Evolutionary conservation across 2,329 filamentous ascomycete genomes (phyloP).

Genomic region (Verticillium alfalfae): DNA sequence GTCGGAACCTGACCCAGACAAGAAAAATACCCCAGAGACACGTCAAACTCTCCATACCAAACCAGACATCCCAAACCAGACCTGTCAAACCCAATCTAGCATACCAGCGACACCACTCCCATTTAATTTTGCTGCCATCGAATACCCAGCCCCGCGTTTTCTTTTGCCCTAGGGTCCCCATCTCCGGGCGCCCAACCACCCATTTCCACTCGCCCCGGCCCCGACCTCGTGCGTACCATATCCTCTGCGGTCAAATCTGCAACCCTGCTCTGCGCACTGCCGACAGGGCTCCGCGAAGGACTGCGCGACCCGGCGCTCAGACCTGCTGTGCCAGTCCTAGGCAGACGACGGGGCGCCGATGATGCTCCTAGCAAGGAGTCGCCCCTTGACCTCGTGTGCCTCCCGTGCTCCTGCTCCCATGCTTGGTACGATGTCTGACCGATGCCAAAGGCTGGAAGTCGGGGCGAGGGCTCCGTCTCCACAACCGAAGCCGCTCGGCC

Average conservation of each 20-base stretch:
- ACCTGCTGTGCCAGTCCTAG: background rate
- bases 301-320: background rate
- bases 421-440: conserved; percentile 20
- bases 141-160: background rate
- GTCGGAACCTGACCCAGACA: background rate
- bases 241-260: background rate
- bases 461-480: conserved; percentile 38
- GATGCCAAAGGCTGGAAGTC: conserved; percentile 20
- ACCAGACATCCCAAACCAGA: too few species aligned
- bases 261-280: background rate
- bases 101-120: background rate
- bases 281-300: background rate
- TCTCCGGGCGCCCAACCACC: background rate
- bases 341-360: background rate
- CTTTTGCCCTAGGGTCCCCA: background rate
- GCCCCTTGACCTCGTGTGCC: background rate
- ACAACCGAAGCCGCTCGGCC: conserved; percentile 29
- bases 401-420: conserved; percentile 15
- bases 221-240: background rate
- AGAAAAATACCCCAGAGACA: background rate
- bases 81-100: too few species aligned
- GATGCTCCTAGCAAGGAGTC: conserved; percentile 1
- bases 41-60: background rate
- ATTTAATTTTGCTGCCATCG: background rate
- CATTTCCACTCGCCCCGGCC: background rate